phyloP scores from a whole-genome alignment of 148 eudicot genomes.

The Persicaria tinctoria region DNA sequence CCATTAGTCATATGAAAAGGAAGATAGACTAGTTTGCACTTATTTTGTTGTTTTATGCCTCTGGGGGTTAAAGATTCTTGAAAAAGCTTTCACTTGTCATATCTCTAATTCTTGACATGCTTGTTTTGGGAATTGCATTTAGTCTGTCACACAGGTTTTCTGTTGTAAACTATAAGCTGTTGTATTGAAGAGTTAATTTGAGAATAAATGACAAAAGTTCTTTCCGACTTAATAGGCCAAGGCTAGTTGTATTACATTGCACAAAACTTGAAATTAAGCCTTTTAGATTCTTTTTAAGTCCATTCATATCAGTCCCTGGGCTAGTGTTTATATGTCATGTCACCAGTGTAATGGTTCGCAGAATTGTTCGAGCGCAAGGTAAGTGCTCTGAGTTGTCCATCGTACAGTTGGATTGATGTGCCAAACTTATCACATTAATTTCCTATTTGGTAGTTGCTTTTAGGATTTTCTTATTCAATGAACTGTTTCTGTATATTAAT shows the following conservation, averaged over 20 bases:
- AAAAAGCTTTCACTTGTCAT: neutral
- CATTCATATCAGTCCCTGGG: too few relatives aligned
- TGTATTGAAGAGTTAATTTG: neutral
- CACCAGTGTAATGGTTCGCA: too few relatives aligned
- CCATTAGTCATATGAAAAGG: neutral
- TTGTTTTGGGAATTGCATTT: neutral
- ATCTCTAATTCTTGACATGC: neutral
- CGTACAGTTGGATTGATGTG: too few relatives aligned
- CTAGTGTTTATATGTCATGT: too few relatives aligned
- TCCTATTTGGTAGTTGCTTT: neutral
- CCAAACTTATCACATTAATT: too few relatives aligned
- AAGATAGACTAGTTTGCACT: neutral
- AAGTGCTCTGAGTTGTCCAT: too few relatives aligned
- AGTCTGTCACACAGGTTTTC: neutral
- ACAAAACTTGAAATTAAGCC: neutral
- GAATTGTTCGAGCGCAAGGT: too few relatives aligned
- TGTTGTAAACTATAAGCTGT: neutral
- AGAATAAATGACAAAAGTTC: neutral
- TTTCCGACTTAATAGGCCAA: neutral
- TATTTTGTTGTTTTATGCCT: neutral
- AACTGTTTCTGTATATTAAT: too few relatives aligned
- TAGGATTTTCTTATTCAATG: neutral
- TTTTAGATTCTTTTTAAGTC: too few relatives aligned
- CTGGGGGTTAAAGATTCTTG: neutral
- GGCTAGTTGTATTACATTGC: neutral